Base-by-base conservation (phyloP, 768 basidiomycete genomes). In the Goffeauzyma gilvescens region DNA sequence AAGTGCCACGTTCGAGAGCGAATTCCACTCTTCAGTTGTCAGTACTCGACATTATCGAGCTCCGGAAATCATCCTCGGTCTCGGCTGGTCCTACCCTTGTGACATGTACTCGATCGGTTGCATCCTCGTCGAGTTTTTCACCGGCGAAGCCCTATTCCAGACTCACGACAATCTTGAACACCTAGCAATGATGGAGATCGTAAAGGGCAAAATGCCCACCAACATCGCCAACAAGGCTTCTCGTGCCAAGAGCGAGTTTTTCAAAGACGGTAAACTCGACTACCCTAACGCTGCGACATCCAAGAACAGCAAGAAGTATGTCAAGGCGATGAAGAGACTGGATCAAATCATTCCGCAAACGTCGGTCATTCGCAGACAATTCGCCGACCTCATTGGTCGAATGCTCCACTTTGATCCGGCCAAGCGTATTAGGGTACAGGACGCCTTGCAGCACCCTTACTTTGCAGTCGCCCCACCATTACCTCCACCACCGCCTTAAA, bases 111-210 rank as follows among this genome's bases (percentile, higher is more conserved):
- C 93, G 14, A 72, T 98, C 38, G 93, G 93, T 6, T 98, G 93
- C 66, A 98, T 98, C 53, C 75, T 98, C 20, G 89, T 98, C 45
- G 93, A 98, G 63, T 96, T 98, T 63, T 90, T 76, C 67, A 98
- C 93, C 14, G 93, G 93, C 21, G 76, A 86, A 25, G 93, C 93
- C 6, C 73, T 98, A n/a, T 98, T 93, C 67, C 93, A 98, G 65
- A 96, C 93, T 0, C 93, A 96, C 57, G 90, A 96, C 66, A 96
- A 98, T 62, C 73, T 96, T 7, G 93, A 98, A 63, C 93, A 98
- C 65, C 75, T 98, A 12, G 93, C 90, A 30, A 98, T 98, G 93
- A 98, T 98, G 93, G 89, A 96, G 62, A 79, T 82, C 62, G 93
- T 96, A 28, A 95, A 96, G 82, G 90, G 90, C 45, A 83, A 81